Evolutionary conservation across 2,329 filamentous ascomycete species (phyloP).

Genomic region (Colletotrichum cereale): DNA sequence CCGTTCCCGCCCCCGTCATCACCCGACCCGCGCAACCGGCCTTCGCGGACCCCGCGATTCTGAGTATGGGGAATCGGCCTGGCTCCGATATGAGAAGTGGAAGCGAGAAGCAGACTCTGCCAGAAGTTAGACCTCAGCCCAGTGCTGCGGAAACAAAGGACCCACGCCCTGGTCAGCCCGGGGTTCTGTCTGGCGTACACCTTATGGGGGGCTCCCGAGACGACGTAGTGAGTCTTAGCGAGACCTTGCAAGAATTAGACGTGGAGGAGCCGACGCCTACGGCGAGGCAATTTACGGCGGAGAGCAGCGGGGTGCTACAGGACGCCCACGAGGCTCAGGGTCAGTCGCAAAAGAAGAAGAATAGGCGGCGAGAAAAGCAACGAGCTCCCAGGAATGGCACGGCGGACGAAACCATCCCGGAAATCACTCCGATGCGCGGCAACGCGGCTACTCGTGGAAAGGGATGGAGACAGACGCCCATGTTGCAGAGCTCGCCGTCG

Average conservation of each 20-base stretch:
- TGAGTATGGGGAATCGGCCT: slow-evolving; percentile 72
- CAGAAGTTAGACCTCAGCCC: slow-evolving; percentile 42
- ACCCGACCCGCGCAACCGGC: slow-evolving; percentile 51
- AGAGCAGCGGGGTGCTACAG: slow-evolving; percentile 3
- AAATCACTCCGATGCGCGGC: slow-evolving; percentile 36
- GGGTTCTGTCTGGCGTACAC: slow-evolving; percentile 40
- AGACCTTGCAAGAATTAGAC: slow-evolving; percentile 44
- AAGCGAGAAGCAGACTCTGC: slow-evolving; percentile 37
- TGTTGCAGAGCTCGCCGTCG: slow-evolving; percentile 69
- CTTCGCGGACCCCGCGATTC: slow-evolving; percentile 86
- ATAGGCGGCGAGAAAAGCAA: slow-evolving; percentile 46
- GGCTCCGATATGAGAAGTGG: slow-evolving; percentile 45
- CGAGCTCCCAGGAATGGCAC: slow-evolving; percentile 47
- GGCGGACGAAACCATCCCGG: slow-evolving; percentile 38
- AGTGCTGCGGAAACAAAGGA: slow-evolving; percentile 50
- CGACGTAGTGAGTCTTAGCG: slow-evolving; percentile 35
- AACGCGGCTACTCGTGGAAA: slow-evolving; percentile 55
- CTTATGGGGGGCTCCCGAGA: slow-evolving; percentile 10
- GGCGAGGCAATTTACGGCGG: slow-evolving; percentile 38
- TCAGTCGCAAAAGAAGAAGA: slow-evolving; percentile 46
- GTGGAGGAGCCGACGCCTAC: slow-evolving; percentile 42
- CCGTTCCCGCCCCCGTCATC: slow-evolving; percentile 45
- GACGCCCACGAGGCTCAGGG: slow-evolving; percentile 40
- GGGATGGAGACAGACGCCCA: slow-evolving; percentile 71
- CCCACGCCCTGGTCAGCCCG: slow-evolving; percentile 44